Base-by-base conservation (phyloP, 345 rosid genomes). In the Stellera chamaejasme region DNA sequence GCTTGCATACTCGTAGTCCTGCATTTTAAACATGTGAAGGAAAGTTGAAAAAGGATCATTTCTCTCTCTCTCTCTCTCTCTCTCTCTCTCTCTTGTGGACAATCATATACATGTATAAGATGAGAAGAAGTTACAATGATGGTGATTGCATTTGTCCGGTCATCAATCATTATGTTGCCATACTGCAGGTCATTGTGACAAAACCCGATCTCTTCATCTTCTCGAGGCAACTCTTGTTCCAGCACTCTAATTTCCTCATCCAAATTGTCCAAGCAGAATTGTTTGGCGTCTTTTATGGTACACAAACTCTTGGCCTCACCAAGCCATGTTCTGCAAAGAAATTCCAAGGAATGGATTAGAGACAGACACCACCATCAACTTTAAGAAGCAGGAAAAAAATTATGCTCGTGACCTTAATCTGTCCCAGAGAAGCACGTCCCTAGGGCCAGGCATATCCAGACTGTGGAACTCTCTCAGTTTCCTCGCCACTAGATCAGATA, bases 171-270 rank as follows among this genome's bases (percentile, higher is more conserved):
- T 28, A 85, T 79, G 66, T 89, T 89, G 5, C 95, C 95, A 65
- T 82, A 89, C 56, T 86, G 97, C 68, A 89, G 76, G 60, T 86
- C 95, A 71, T 83, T 89, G 65, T 86, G 97, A 69, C 92, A 86
- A 72, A 89, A 89, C 13, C 87, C 87, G 39, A 82, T 66, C 52
- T 72, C 72, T 11, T 79, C 87, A 56, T 55, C 52, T 0, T 67
- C 66, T 13, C 52, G 41, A 0, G 85, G 71, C 59, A 85, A 39
- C 71, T 71, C 81, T 54, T 69, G 66, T 74, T 81, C 89, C 36
- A 83, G 66, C 59, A 69, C 32, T 56, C 45, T 43, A 27, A 80
- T 75, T 69, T 86, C 97, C 52, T 65, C 79, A 64, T 71, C 84
- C 36, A 83, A 59, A 48, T 27, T 55, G 59, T 78, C 74, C 66